Evolutionary conservation across 106 monocot genomes (phyloP).

Genomic region (Cymbidium sinense): DNA sequence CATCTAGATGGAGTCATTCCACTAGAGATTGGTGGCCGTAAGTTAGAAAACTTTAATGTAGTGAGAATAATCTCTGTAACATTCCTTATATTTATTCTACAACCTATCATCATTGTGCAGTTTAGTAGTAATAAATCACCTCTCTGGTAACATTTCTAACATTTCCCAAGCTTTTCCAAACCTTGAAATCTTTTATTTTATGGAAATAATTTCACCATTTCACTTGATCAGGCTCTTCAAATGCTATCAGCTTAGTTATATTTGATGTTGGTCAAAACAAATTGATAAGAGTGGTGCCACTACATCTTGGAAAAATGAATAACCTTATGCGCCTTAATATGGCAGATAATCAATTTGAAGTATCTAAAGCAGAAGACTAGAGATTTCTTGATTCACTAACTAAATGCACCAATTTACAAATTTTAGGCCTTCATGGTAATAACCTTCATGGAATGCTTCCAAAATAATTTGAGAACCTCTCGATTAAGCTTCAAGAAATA

Average conservation of each 20-base stretch:
- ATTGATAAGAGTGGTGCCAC: conserved; percentile 16
- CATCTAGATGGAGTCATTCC: no score
- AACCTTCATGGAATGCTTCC: conserved; percentile 14
- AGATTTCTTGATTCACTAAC: no score
- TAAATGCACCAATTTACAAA: no score
- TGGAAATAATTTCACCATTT: neutral
- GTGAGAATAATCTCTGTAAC: conserved; percentile 2
- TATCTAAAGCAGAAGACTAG: no score
- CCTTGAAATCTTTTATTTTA: neutral
- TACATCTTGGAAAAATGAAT: conserved; percentile 6
- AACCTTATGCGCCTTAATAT: neutral
- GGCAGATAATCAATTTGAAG: no score
- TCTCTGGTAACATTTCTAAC: conserved; percentile 18
- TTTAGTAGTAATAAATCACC: conserved; percentile 9
- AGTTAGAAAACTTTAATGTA: neutral
- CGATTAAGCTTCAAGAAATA: no score
- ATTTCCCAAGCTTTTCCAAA: conserved; percentile 5
- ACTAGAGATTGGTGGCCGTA: neutral
- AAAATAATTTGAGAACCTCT: no score
- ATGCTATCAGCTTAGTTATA: no score
- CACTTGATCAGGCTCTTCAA: neutral
- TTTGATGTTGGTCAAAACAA: no score
- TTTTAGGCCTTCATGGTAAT: conserved; percentile 7
- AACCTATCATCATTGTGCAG: conserved; percentile 3
- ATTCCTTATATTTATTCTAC: conserved; percentile 22